phyloP scores from a whole-genome alignment of 352 stramenopile species.

The Phytophthora vignae region DNA sequence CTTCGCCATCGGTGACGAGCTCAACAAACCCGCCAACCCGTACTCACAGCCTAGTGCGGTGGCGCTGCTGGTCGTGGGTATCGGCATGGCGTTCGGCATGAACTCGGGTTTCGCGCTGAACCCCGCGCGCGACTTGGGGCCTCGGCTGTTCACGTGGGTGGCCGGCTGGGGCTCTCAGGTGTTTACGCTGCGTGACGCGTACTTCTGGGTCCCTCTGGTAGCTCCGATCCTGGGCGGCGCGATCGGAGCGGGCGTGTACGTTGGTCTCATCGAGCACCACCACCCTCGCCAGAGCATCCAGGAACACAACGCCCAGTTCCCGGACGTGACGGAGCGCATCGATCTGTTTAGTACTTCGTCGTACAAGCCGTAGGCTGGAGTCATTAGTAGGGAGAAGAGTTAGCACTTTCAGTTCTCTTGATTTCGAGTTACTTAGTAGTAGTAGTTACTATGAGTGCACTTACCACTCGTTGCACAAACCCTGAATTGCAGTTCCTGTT shows the following conservation, averaged over 20 bases:
- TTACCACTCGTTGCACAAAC: too few relatives aligned
- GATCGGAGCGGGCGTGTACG: slow-evolving; percentile 42
- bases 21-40: slow-evolving; percentile 50
- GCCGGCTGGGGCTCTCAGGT: slow-evolving; percentile 48
- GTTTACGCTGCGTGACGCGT: slow-evolving; percentile 44
- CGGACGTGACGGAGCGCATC: slow-evolving; percentile 2
- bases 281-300: slow-evolving; percentile 42
- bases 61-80: slow-evolving; percentile 52
- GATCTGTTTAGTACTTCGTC: slow-evolving; percentile 9
- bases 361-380: background rate
- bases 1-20: slow-evolving; percentile 51
- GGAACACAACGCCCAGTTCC: background rate
- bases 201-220: slow-evolving; percentile 39
- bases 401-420: too few relatives aligned
- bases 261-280: slow-evolving; percentile 42
- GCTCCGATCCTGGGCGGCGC: slow-evolving; percentile 43
- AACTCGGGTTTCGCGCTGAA: slow-evolving; percentile 73
- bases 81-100: slow-evolving; percentile 71
- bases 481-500: background rate
- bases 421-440: too few relatives aligned
- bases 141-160: slow-evolving; percentile 41
- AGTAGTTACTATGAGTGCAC: too few relatives aligned
- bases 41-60: slow-evolving; percentile 43
- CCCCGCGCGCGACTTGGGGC: slow-evolving; percentile 54
- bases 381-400: too few relatives aligned